phyloP scores from a whole-genome alignment of 2,329 filamentous ascomycete genomes.

The Colletotrichum eremochloae region DNA sequence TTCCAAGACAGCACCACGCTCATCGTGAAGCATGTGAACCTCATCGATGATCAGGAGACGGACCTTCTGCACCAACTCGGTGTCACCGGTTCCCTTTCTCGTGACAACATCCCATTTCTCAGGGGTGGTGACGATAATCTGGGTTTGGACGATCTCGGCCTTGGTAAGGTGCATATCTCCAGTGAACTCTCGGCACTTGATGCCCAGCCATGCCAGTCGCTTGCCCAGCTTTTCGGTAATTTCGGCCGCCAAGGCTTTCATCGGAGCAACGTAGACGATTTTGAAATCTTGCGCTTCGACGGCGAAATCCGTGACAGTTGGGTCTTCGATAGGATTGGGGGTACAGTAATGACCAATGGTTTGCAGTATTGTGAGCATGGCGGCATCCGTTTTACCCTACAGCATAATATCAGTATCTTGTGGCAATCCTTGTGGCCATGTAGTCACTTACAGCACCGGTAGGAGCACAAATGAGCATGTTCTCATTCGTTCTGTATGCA shows the following conservation, averaged over 20 bases:
- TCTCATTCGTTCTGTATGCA: slow-evolving; percentile 95
- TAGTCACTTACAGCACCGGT: slow-evolving; percentile 81
- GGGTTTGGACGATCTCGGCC: slow-evolving; percentile 92
- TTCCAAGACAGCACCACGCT: slow-evolving; percentile 94
- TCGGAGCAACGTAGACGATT: slow-evolving; percentile 97
- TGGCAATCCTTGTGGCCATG: not conserved
- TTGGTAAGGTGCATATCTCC: slow-evolving; percentile 99
- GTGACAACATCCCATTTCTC: slow-evolving; percentile 99
- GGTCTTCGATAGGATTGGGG: slow-evolving; percentile 83
- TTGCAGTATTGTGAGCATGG: slow-evolving; percentile 95
- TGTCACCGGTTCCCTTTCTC: slow-evolving; percentile 95
- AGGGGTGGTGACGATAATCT: slow-evolving; percentile 98
- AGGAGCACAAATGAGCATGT: slow-evolving; percentile 98
- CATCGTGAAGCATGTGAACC: slow-evolving; percentile 99
- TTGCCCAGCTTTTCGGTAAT: slow-evolving; percentile 95
- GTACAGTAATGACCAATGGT: slow-evolving; percentile 87
- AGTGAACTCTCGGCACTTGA: slow-evolving; percentile 93
- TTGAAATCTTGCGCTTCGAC: slow-evolving; percentile 94
- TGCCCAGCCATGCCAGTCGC: slow-evolving; percentile 91
- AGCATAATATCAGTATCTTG: slow-evolving; percentile 35
- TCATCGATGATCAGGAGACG: slow-evolving; percentile 97
- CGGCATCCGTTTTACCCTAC: slow-evolving; percentile 95
- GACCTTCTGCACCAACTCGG: slow-evolving; percentile 97
- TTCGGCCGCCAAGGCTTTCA: slow-evolving; percentile 98
- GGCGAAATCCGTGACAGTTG: slow-evolving; percentile 80